Conservation (phyloP, 2,329 filamentous ascomycete species). For the Byssochlamys sp. region DNA sequence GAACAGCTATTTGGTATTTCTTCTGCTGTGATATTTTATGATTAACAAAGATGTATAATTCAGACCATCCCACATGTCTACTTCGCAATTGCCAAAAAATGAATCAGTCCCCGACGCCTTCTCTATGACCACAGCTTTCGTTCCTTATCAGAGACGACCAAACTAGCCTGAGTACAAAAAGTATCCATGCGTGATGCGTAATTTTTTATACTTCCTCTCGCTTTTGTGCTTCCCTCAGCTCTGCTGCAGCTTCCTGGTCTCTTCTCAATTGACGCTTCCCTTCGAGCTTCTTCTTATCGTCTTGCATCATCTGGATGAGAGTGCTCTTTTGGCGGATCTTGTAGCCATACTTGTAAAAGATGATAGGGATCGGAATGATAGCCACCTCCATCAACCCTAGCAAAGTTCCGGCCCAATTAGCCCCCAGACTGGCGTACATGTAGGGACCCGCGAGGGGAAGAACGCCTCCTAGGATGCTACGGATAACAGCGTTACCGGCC, state of each 20-base stretch:
- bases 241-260: conserved; percentile 8
- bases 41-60: background rate
- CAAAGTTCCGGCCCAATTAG: conserved; percentile 70
- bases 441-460: conserved; percentile 64
- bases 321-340: conserved; percentile 48
- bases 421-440: conserved; percentile 60
- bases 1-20: background rate
- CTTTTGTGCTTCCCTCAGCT: conserved; percentile 7
- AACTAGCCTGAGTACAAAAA: background rate
- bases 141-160: background rate
- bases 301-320: conserved; percentile 49
- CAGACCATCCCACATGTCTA: background rate
- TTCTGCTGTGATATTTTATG: background rate
- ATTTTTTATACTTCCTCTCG: conserved; percentile 6
- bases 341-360: conserved; percentile 59
- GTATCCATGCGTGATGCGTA: background rate
- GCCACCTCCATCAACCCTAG: conserved; percentile 62
- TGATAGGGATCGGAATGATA: conserved; percentile 68
- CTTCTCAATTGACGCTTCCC: conserved; percentile 21
- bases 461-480: conserved; percentile 65
- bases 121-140: background rate
- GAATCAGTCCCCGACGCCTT: background rate
- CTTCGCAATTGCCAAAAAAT: background rate
- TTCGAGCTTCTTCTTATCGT: conserved; percentile 41
- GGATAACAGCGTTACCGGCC: conserved; percentile 66